A percentile compares a stretch with the other conserved stretches of the same genome.
phyloP scores from a whole-genome alignment of 2,329 filamentous ascomycete genomes.

The Plectosphaerella sp. region DNA sequence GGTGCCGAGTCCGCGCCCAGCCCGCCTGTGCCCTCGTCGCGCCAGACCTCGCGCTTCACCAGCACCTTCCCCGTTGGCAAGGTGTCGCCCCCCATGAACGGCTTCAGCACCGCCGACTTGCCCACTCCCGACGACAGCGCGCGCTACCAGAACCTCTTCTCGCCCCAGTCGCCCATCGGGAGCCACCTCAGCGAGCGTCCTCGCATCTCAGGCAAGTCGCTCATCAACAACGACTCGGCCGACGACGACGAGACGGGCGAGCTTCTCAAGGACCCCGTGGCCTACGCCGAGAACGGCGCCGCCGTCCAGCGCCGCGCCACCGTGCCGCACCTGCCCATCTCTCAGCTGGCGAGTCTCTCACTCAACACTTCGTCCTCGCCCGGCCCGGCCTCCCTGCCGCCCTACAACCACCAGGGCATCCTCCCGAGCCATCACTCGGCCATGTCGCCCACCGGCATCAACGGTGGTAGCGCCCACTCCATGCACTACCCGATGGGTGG shows the following conservation, averaged over 20 bases:
- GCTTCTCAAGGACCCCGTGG: slow-evolving; percentile 67
- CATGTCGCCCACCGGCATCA: slow-evolving; percentile 55
- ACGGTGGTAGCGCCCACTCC: slow-evolving; percentile 27
- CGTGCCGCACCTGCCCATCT: slow-evolving; percentile 66
- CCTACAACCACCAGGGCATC: slow-evolving; percentile 29
- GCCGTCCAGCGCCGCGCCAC: slow-evolving; percentile 58
- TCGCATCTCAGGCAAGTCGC: slow-evolving; percentile 61
- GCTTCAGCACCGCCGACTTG: slow-evolving; percentile 52
- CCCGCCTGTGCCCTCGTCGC: slow-evolving; percentile 36
- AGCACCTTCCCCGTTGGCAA: slow-evolving; percentile 57
- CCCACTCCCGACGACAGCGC: slow-evolving; percentile 50
- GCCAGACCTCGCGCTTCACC: slow-evolving; percentile 57
- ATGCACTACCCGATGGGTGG: slow-evolving; percentile 27
- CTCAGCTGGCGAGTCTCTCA: slow-evolving; percentile 65
- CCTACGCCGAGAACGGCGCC: slow-evolving; percentile 68
- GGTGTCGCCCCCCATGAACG: slow-evolving; percentile 56
- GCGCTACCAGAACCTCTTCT: slow-evolving; percentile 62
- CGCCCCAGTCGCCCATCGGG: slow-evolving; percentile 68
- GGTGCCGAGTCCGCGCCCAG: slow-evolving; percentile 5
- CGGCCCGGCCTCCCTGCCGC: slow-evolving; percentile 49
- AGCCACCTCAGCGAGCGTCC: slow-evolving; percentile 61
- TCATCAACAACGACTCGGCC: slow-evolving; percentile 62
- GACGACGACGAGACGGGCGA: slow-evolving; percentile 69
- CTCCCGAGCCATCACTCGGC: slow-evolving; percentile 36
- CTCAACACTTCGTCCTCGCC: slow-evolving; percentile 58